Base-by-base conservation (phyloP, 2,329 filamentous ascomycete species). In the Fusarium tupiense region DNA sequence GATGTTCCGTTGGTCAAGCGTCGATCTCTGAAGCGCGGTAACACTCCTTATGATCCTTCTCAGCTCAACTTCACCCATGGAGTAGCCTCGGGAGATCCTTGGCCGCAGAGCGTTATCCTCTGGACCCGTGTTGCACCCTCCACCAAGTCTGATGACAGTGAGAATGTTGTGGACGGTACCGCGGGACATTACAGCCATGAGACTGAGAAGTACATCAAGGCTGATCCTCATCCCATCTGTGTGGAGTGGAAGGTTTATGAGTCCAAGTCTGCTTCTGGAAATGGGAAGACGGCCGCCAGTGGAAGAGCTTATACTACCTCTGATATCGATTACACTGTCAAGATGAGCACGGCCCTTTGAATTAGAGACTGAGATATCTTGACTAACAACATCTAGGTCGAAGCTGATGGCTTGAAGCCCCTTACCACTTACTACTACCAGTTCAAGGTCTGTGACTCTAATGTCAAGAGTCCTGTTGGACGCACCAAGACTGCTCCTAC, bases 271-370 rank as follows among this genome's bases (percentile, higher is more conserved):
- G 85, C 46, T 9, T 81, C 82, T 17, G 77, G 26, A 22, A 7
- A 61, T n/a, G 58, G 26, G 24, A 44, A 84, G 5, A 82, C 89
- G 13, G 88, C 89, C 5, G 85, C 87, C 58, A 84, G 83, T 3
- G 92, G 92, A 10, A 88, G 83, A 41, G 91, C 87, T 2, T 93
- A 91, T 78, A 94, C 93, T 0, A 92, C 88, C 41, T 92, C 89
- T 2, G 92, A 94, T 78, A 89, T 94, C 54, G 93, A 95, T 78
- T 95, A 91, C 79, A 94, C 92, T 0, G 84, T 94, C 68, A 94
- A 94, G 86, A 90, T 90, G 79, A 58, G 67, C 33, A 4, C 3
- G 8, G 1, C 1, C 3, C 14, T 4, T 10, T 16, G 8, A 3
- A 11, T 2, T 2, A 0, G 3, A 14, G 17, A 8, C 11, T 6